Evolutionary conservation across 805 yeast species (phyloP), one percentile per base, ranked within the genome.

Genomic region (Saturnispora quitensis): DNA sequence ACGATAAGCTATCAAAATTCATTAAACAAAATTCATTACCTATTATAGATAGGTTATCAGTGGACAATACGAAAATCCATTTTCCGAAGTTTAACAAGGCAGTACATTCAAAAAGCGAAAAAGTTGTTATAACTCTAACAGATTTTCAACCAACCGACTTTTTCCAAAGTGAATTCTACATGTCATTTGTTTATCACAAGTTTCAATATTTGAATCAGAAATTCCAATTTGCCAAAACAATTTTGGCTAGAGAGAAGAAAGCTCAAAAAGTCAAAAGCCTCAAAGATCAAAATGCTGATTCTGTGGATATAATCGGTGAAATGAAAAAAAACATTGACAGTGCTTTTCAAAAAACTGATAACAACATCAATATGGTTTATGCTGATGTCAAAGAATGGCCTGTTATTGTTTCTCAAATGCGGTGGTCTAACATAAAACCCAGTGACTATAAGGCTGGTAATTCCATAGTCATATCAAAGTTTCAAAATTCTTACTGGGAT

Each of bases 291-390:
- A 68, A 73, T 34, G 76, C 76, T 0, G 70, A 72, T 24, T 64
- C 76, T 4, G 66, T 64, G 3, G 67, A 73, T 31, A 70, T 81
- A 8, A 69, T 78, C 18, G 59, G 68, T 17, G 81, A 72, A 15
- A 64, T 81, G 73, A 72, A 80, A 51, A 76, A 75, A 54, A 69
- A 82, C 18, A 75, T 81, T 4, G 73, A 73, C 33, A 71, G 75
- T 52, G 73, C 59, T 3, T 65, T 58, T 45, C 48, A 51, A 9
- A 33, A 42, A 1, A 52, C 54, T 22, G 73, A 55, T 63, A 73
- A 63, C 64, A 69, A 52, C 65, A 69, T 58, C 68, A 73, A 48
- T 69, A 74, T 38, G 55, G 77, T 44, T 63, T 82, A 72, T 56
- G 56, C 82, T 12, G 88, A 85, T 59, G 56, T 80, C 18, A 62